Evolutionary conservation across 441 rosid species (phyloP).

Genomic region (Macaranga tanarius): DNA sequence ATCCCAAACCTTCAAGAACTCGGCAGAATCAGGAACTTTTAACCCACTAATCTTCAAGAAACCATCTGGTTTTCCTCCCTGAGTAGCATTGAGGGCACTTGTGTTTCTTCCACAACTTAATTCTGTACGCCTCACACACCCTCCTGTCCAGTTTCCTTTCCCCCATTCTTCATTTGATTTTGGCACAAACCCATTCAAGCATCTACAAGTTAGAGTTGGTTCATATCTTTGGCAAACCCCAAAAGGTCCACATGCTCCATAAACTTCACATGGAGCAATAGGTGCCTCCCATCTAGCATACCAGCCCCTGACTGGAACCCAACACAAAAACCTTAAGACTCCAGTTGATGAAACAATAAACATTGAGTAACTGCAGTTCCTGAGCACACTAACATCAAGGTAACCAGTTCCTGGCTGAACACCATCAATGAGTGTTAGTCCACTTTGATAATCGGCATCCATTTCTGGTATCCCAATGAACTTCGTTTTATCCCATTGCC

Average conservation of each 20-base stretch:
- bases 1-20: constrained; percentile 12
- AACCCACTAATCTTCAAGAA: constrained; percentile 19
- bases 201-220: constrained; percentile 21
- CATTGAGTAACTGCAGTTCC: constrained; percentile 21
- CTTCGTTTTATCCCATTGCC: constrained; percentile 20
- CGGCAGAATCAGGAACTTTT: constrained; percentile 8
- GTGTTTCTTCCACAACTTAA: constrained; percentile 10
- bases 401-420: constrained; percentile 17
- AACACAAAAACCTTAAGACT: constrained; percentile 16
- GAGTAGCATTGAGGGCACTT: background rate
- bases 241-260: constrained; percentile 22
- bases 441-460: constrained; percentile 24
- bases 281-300: constrained; percentile 24
- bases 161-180: constrained; percentile 14
- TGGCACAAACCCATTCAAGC: constrained; percentile 24
- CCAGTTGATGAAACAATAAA: background rate
- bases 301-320: constrained; percentile 18
- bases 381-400: constrained; percentile 15
- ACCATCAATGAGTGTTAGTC: constrained; percentile 15
- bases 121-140: constrained; percentile 17
- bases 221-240: constrained; percentile 20
- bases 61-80: constrained; percentile 15
- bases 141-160: constrained; percentile 12
- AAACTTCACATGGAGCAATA: constrained; percentile 22
- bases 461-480: constrained; percentile 23